Evolutionary conservation across 345 rosid genomes (phyloP).

Genomic region (Gossypium arboreum): DNA sequence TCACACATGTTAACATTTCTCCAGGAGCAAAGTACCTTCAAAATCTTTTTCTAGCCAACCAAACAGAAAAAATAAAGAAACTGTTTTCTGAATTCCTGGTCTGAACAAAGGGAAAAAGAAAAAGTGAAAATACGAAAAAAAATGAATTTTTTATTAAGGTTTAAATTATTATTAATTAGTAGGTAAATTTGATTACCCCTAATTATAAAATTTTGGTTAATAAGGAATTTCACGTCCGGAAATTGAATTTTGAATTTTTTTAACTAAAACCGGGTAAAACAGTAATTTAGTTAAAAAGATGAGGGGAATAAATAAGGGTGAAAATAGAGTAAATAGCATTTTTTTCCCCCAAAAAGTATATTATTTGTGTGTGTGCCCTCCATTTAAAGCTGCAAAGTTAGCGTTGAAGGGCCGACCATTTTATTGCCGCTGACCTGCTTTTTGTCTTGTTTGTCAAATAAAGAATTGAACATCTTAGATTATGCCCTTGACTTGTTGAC

Average conservation of each 20-base stretch:
- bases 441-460: conserved; percentile 28
- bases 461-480: not conserved
- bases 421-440: conserved; percentile 41
- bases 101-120: conserved; percentile 27
- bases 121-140: conserved; percentile 14
- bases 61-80: conserved; percentile 21
- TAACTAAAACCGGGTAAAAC: conserved; percentile 21
- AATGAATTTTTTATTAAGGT: conserved; percentile 8
- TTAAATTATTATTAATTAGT: conserved; percentile 16
- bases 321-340: not conserved
- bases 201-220: conserved; percentile 52
- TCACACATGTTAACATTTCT: conserved; percentile 27
- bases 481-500: not conserved
- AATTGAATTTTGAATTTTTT: conserved; percentile 36
- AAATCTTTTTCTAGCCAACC: conserved; percentile 13
- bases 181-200: conserved; percentile 44
- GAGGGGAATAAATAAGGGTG: not conserved
- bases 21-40: conserved; percentile 23
- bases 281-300: conserved; percentile 21
- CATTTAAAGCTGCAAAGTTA: conserved; percentile 35
- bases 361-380: not conserved
- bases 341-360: not conserved
- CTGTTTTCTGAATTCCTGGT: conserved; percentile 22
- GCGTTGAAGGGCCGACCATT: conserved; percentile 33
- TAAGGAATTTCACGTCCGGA: conserved; percentile 62